Conservation (phyloP, 2,329 filamentous ascomycete species). For the Neofusicoccum cordaticola region DNA sequence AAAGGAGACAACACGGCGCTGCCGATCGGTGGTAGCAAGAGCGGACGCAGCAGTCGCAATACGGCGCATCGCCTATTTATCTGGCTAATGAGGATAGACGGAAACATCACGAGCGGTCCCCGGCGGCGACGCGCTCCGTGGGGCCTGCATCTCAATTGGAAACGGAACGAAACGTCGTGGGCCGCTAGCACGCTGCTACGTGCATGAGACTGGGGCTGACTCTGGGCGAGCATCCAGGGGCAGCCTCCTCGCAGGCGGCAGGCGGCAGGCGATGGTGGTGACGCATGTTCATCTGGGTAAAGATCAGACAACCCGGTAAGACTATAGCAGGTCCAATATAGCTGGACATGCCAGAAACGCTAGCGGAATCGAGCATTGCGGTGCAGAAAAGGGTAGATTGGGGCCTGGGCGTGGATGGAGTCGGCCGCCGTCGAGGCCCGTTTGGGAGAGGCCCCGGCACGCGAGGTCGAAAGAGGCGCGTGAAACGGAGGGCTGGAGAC, state of each 20-base stretch:
- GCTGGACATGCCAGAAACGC: constrained; percentile 23
- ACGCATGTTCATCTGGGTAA: constrained; percentile 5
- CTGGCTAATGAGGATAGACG: constrained; percentile 25
- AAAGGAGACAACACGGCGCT: background rate
- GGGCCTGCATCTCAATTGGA: constrained; percentile 23
- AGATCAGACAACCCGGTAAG: constrained; percentile 8
- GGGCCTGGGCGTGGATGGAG: background rate
- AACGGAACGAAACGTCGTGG: constrained; percentile 25
- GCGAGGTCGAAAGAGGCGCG: background rate
- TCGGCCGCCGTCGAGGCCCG: background rate
- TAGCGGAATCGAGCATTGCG: background rate
- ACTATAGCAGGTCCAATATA: constrained; percentile 18
- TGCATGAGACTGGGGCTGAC: background rate
- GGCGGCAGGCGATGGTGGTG: background rate
- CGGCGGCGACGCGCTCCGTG: constrained; percentile 10
- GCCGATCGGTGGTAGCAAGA: background rate
- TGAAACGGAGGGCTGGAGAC: background rate
- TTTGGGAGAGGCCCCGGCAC: background rate
- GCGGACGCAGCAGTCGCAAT: constrained; percentile 19
- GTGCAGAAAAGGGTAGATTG: background rate
- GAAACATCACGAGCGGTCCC: constrained; percentile 17
- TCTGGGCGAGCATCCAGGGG: background rate
- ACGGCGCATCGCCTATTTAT: constrained; percentile 6
- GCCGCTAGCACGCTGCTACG: constrained; percentile 18
- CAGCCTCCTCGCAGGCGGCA: background rate